Evolutionary conservation across 2,329 filamentous ascomycete species (phyloP).

Genomic region (Fusarium sacchari): DNA sequence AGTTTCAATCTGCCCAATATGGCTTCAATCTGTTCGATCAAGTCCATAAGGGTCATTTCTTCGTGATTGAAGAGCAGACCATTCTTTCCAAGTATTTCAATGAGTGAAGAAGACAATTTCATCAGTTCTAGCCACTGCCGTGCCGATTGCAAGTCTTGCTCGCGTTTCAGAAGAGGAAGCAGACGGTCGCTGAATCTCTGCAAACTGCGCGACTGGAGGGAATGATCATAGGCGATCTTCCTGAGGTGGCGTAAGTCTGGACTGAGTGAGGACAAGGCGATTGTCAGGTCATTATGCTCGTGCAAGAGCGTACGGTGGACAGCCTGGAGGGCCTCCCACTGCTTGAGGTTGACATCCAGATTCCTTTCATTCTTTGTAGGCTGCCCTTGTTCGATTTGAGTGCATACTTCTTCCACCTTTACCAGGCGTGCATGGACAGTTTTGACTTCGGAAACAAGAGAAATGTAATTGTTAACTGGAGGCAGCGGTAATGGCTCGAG

Average conservation of each 20-base stretch:
- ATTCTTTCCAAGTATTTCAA: neutral
- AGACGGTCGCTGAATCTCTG: accelerated
- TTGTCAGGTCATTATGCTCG: accelerated
- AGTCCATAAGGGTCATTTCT: accelerated
- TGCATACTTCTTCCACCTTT: neutral
- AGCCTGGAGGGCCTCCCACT: neutral
- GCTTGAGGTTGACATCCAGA: accelerated
- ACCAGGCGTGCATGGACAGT: accelerated
- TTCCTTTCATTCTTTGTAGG: accelerated
- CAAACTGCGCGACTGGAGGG: accelerated
- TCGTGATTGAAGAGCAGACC: accelerated
- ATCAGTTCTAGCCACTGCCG: neutral
- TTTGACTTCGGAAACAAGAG: accelerated
- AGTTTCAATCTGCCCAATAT: accelerated
- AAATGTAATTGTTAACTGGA: too few species aligned
- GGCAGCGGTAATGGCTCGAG: too few species aligned
- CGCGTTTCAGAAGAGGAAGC: neutral
- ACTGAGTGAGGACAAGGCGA: accelerated
- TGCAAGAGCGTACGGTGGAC: accelerated
- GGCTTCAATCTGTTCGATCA: neutral
- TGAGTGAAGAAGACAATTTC: neutral
- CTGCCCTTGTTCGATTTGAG: accelerated
- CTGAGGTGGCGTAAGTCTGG: accelerated
- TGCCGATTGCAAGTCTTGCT: neutral
- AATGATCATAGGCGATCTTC: accelerated